These are phyloP conservation scores for Aspergillus ochraceoroseus DNA, from an alignment of 2,329 filamentous ascomycete species.

Conservation along the genomic window DNA sequence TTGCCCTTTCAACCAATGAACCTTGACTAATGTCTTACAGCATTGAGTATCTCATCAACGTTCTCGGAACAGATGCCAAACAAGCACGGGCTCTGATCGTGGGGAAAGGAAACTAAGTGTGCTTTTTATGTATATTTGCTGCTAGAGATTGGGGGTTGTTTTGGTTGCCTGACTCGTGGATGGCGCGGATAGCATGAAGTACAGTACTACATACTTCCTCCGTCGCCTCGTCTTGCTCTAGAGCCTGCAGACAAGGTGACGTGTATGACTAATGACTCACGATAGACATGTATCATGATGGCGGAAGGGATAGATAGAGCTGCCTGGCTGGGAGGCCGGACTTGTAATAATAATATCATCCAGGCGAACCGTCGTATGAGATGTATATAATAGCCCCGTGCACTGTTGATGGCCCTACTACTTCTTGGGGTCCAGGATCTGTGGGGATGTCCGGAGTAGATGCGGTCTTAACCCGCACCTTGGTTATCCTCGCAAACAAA, in stretches of 20 bases:
- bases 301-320: constrained; percentile 12
- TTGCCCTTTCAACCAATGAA: constrained; percentile 1
- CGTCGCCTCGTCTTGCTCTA: not conserved
- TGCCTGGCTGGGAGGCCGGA: constrained; percentile 1
- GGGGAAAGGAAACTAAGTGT: constrained; percentile 20
- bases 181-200: constrained; percentile 2
- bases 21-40: constrained; percentile 36
- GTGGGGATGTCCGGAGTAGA: no score
- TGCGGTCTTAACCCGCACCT: no score
- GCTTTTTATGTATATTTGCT: constrained; percentile 10
- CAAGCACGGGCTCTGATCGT: constrained; percentile 49
- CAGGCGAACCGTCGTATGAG: constrained; percentile 1
- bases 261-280: constrained; percentile 39
- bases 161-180: constrained; percentile 12
- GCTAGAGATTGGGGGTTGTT: constrained; percentile 5
- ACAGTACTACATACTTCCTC: constrained; percentile 2
- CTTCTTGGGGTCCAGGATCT: no score
- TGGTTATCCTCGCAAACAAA: constrained; percentile 46
- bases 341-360: constrained; percentile 9
- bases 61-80: constrained; percentile 54
- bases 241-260: constrained; percentile 10
- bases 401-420: no score
- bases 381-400: not conserved
- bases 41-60: constrained; percentile 59
- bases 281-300: constrained; percentile 40